Conservation (phyloP, 2,329 filamentous ascomycete genomes). For the Lasiodiplodia sp. region DNA sequence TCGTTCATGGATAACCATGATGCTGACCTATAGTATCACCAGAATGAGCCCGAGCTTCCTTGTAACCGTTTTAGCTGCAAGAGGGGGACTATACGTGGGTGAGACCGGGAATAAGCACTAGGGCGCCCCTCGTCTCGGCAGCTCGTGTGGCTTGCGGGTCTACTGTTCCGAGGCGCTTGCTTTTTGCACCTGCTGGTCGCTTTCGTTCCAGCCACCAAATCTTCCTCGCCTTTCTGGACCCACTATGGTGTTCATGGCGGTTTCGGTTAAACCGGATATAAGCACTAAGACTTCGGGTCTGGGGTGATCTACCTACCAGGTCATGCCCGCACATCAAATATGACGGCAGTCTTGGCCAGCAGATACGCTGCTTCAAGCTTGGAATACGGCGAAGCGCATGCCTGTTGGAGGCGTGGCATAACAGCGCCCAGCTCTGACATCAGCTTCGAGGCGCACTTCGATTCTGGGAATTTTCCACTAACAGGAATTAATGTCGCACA, state of each 20-base stretch:
- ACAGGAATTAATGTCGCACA: too few species aligned
- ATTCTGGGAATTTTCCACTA: background rate
- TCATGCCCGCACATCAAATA: background rate
- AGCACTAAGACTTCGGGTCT: background rate
- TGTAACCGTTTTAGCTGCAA: too few species aligned
- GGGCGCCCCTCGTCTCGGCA: background rate
- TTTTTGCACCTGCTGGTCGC: background rate
- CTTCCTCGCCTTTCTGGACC: background rate
- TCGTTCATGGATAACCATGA: too few species aligned
- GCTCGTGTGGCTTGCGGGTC: background rate
- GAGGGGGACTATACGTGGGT: background rate
- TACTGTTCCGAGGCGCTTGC: background rate
- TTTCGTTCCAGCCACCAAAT: background rate
- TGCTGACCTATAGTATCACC: too few species aligned
- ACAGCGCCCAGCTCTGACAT: background rate
- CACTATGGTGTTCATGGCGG: background rate
- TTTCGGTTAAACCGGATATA: background rate
- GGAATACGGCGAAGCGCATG: background rate
- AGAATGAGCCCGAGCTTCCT: too few species aligned
- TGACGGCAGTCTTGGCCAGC: background rate
- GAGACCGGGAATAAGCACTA: constrained; percentile 1
- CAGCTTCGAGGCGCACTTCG: background rate
- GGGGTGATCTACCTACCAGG: background rate
- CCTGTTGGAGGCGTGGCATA: background rate
- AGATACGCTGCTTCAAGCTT: background rate